Conservation (phyloP, 208 protist species). For the Wallacemonas sp. region DNA sequence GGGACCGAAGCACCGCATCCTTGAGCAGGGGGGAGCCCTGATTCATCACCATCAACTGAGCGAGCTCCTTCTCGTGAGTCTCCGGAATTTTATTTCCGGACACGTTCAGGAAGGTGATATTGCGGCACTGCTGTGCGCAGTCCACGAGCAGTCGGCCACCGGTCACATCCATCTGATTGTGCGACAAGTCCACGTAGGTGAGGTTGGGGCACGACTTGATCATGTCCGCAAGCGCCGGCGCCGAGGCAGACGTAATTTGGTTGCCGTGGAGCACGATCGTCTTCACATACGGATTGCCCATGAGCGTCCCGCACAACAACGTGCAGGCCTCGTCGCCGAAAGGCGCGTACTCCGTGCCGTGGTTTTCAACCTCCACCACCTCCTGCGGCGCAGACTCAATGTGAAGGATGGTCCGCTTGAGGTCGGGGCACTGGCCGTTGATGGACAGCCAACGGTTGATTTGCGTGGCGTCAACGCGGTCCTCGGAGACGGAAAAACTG, state of each 20-base stretch:
- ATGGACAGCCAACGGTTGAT: conserved; percentile 64
- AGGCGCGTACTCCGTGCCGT: conserved; percentile 27
- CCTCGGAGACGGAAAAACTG: conserved; percentile 36
- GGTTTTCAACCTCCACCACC: conserved; percentile 57
- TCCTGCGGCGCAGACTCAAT: conserved; percentile 48
- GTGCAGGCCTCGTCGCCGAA: conserved; percentile 67
- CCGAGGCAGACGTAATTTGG: conserved; percentile 53
- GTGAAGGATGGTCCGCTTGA: conserved; percentile 62
- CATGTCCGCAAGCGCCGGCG: conserved; percentile 61
- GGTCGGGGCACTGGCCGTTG: conserved; percentile 56
- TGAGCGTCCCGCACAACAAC: conserved; percentile 54
- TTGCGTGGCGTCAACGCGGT: conserved; percentile 21
- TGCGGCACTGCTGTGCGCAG: conserved; percentile 41
- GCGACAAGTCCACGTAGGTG: conserved; percentile 52
- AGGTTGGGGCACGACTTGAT: conserved; percentile 56
- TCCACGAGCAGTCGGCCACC: conserved; percentile 22
- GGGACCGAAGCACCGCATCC: conserved; percentile 44
- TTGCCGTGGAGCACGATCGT: conserved; percentile 70
- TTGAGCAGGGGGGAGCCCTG: conserved; percentile 69
- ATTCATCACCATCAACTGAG: conserved; percentile 74
- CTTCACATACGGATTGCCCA: conserved; percentile 44
- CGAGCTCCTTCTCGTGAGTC: conserved; percentile 41
- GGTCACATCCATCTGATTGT: conserved; percentile 74
- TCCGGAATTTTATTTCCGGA: conserved; percentile 58
- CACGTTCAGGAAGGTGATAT: conserved; percentile 47